Base-by-base conservation (phyloP, 2,329 filamentous ascomycete genomes). In the Calonectria crousiana region DNA sequence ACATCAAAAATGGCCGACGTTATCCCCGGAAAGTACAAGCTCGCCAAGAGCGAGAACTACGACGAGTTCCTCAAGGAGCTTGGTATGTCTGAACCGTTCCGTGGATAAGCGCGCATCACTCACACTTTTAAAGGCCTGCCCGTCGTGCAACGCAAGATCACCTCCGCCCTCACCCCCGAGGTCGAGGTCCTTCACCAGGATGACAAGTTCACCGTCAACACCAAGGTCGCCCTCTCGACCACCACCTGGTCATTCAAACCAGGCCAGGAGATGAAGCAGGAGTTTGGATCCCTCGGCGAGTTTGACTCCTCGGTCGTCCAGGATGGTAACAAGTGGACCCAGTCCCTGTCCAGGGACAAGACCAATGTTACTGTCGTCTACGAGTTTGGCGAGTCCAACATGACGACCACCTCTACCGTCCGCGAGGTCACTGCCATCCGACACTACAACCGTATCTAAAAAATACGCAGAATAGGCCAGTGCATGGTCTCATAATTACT, bases 31-130 rank as follows among this genome's bases (percentile, higher is more conserved):
- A 62, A 62, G 56, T 62, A 62, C 34, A 62, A 62, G 56, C 56
- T 62, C 56, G 18, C 56, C 56, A 62, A 62, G 56, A 62, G 56
- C 36, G 56, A 62, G n/a, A 62, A 62, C 56, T 62, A 62, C 34
- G 56, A 62, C 8, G 38, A 62, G 14, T 62, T 62, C 56, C 56
- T 62, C 56, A 41, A 62, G 56, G 56, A 62, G 18, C 34, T 62
- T 16, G 56, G 56, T 62, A 62, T 38, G 34, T 32, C 20, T n/a
- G 28, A 1, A 28, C 14, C 38, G 2, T 28, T 28, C 2, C 4
- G 18, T 28, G n/a, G 23, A 62, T 41, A 26, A 23, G 6, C 2
- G 14, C 23, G 26, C 10, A 9, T 16, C 23, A 18, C 56, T 62
- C 1, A 62, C 10, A 20, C 26, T 20, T 2, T 6, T 16, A 62